Evolutionary conservation across 2,329 filamentous ascomycete species (phyloP), one percentile per base, ranked within the genome.

Genomic region (Sporothrix pallida): DNA sequence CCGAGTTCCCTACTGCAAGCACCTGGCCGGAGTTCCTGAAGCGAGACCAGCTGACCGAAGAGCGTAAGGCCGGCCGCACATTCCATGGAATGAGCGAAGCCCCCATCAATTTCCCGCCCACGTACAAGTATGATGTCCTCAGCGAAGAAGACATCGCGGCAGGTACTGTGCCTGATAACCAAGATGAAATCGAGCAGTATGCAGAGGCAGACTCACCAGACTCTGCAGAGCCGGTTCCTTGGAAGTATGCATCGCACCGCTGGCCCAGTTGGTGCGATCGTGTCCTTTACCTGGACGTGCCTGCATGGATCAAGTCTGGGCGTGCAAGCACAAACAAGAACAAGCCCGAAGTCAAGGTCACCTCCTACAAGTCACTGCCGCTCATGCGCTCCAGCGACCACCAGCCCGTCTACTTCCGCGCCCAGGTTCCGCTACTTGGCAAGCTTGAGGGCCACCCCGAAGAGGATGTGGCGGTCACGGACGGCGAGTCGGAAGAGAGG

Each of bases 251-350:
- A 8, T 85, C 86, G 73, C 93, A 97, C 80, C 90, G 96, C 63
- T 97, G 93, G 87, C 95, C 96, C 0, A 91, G 91, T 79, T 98
- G 95, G 96, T 97, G 94, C 78, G 96, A 98, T 81, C 90, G 96
- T 3, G 91, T 98, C 23, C 84, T 98, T 23, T 98, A 90, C 81
- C 85, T 95, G 2, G 88, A 92, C 70, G 83, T 87, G 26, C 89
- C 87, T 23, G 81, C 81, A 26, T 90, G 87, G 86, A 79, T 85
- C 54, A 81, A 81, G 13, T 42, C 37, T 23, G 31, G 46, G 23
- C 15, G 26, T 5, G 17, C 23, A 48, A 17, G 17, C 2, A 15
- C 31, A 5, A 52, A 10, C 17, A 15, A 26, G 65, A 52, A 10
- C 17, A 15, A 26, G 65, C 72, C 76, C 76, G 4, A 78, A 77